Base-by-base conservation (phyloP, 2,329 filamentous ascomycete genomes). In the Colletotrichum orchidophilum region DNA sequence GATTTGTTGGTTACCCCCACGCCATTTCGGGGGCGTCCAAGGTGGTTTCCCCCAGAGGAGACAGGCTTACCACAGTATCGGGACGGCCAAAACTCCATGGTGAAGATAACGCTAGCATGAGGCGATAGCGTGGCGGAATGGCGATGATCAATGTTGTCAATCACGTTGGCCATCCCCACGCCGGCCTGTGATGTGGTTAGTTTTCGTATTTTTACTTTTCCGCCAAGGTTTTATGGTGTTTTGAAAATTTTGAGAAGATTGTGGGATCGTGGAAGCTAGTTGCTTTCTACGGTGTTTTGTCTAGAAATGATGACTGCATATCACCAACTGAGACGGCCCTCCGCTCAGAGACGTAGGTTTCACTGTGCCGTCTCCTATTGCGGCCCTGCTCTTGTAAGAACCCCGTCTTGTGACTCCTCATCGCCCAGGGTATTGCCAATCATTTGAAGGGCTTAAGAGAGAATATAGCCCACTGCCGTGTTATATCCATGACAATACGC, bases 101-200 rank as follows among this genome's bases (percentile, higher is more conserved):
- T 9, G 59, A 65, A 65, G 29, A 58, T 71, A 18, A 13, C n/a
- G 24, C 42, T 66, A 35, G 26, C 9, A 58, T 58, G 61, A 70
- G 70, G 55, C 60, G 21, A 70, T 61, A 46, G 46, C 29, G 8
- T 21, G 31, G 50, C 39, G 7, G 26, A 50, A 63, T 66, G 61
- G 50, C 61, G 29, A 59, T 54, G 49, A 21, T 61, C 26, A 72
- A 54, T 58, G 18, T 31, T 77, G 5, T 26, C 26, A 5, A 58
- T 58, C 31, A 8, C 9, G 24, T 42, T 18, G 18, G 29, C n/a
- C 57, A 58, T 67, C n/a, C 18, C 18, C 50, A 13, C 39, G 50
- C 13, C 53, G 24, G 7, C 33, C n/a, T 15, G 7, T 46, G 39
- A 18, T 8, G 7, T 15, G 27, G n/a, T 26, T 5, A 39, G 42